Base-by-base conservation (phyloP, 73 alveolate genomes). In the Tetrahymena elliotti region DNA sequence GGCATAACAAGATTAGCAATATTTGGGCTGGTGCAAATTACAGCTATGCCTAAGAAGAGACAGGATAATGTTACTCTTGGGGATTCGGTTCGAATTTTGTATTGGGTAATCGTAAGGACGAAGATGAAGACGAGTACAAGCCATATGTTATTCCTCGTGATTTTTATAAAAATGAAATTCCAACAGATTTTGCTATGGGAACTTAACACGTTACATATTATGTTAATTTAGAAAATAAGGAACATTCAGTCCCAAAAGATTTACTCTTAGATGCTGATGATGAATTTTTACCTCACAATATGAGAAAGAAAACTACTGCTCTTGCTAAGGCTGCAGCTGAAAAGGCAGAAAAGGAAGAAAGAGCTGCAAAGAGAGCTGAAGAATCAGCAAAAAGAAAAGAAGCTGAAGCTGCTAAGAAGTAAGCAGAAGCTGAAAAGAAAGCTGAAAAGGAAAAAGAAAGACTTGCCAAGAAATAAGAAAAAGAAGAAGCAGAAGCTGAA, bases 51-150 rank as follows among this genome's bases (percentile, higher is more conserved):
- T 31, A 38, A 6, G 53, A 92, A 38, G 47, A 52, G 40, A 20
- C 93, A 33, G 93, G 93, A 8, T 27, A 88, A 18, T 34, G 83
- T 38, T 94, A 47, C 54, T 84, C 96, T 47, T 94, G 96, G 96
- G 96, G 96, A 47, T 68, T 68, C 35, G 96, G 96, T 9, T 39
- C 93, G 34, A 94, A 92, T 40, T 94, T 47, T 88, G 96, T 94
- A 11, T 84, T 94, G 33, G 96, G 95, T 0, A 94, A 94, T 33
- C 83, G 96, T 83, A 84, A 94, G 34, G 96, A 94, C 38, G 93
- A 94, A 27, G 40, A 68, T 92, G 83, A 47, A 34, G 93, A 38
- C 47, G 53, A 94, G n/a, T 68, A 68, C 22, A 27, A 27, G 0
- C 88, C 88, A 27, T 68, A 68, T 31, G 36, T 31, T 68, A 68